Conservation (phyloP, 1,284 basidiomycete genomes). For the Puccinia coronata region DNA sequence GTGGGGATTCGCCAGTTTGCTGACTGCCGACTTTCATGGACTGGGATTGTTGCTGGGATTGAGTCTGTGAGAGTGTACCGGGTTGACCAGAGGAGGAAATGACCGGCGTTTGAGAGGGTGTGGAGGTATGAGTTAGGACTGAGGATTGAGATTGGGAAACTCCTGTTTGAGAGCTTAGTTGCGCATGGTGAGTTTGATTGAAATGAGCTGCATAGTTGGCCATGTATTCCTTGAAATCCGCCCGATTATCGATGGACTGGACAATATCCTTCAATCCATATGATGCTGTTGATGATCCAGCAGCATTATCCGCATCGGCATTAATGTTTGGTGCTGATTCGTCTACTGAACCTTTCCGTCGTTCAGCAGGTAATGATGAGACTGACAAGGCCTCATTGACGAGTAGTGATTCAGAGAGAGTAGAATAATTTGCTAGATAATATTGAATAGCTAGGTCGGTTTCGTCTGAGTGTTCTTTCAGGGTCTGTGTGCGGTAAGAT, state of each 20-base stretch:
- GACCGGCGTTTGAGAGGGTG: slow-evolving; percentile 53
- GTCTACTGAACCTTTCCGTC: slow-evolving; percentile 65
- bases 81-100: background rate
- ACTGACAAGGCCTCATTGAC: slow-evolving; percentile 83
- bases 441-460: slow-evolving; percentile 96
- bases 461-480: slow-evolving; percentile 94
- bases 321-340: slow-evolving; percentile 50
- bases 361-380: slow-evolving; percentile 63
- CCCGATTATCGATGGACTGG: slow-evolving; percentile 87
- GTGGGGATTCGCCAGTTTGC: slow-evolving; percentile 24
- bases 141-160: slow-evolving; percentile 37
- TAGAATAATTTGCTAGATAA: slow-evolving; percentile 90
- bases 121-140: slow-evolving; percentile 34
- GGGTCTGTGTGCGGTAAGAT: slow-evolving; percentile 66
- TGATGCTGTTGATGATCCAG: slow-evolving; percentile 59
- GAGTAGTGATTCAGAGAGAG: slow-evolving; percentile 85
- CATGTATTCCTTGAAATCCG: slow-evolving; percentile 96
- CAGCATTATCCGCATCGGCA: slow-evolving; percentile 21
- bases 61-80: slow-evolving; percentile 29
- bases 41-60: slow-evolving; percentile 7
- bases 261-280: slow-evolving; percentile 80
- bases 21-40: background rate
- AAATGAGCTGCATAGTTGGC: slow-evolving; percentile 76
- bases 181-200: slow-evolving; percentile 39
- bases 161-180: slow-evolving; percentile 19